Percentiles rank a stretch among this genome's conserved stretches.
Conservation (phyloP, 1,139 yeast species). For the Suhomyces coccinellae region DNA sequence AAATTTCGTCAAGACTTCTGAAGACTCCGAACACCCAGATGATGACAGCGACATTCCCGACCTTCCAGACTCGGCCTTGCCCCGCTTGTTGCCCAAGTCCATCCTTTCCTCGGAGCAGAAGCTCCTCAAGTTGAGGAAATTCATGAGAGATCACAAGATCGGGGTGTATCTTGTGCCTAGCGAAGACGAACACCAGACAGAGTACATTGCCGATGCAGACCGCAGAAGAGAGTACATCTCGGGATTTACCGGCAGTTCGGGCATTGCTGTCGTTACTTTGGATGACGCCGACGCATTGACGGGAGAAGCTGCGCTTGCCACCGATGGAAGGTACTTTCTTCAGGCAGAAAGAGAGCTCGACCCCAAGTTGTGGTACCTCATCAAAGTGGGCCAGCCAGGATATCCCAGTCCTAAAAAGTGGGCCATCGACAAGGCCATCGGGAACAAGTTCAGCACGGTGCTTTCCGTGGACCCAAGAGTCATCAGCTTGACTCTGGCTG, state of each 20-base stretch:
- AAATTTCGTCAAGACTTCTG: constrained; percentile 10
- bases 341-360: constrained; percentile 48
- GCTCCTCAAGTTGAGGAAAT: constrained; percentile 34
- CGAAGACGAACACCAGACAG: constrained; percentile 62
- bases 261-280: constrained; percentile 52
- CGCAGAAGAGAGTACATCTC: constrained; percentile 50
- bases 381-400: constrained; percentile 40
- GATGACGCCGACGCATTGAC: constrained; percentile 29
- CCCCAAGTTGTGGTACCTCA: constrained; percentile 33
- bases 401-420: constrained; percentile 41
- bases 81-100: constrained; percentile 15
- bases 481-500: constrained; percentile 35
- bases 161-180: constrained; percentile 57
- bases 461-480: constrained; percentile 44
- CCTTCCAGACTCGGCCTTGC: constrained; percentile 21
- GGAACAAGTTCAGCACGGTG: constrained; percentile 35
- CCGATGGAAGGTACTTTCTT: constrained; percentile 58
- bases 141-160: constrained; percentile 43
- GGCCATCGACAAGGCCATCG: constrained; percentile 36
- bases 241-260: constrained; percentile 61
- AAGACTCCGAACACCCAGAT: constrained; percentile 15
- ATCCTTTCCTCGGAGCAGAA: constrained; percentile 22
- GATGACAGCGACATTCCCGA: constrained; percentile 30
- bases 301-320: constrained; percentile 51
- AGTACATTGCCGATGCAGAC: constrained; percentile 52